A percentile compares a stretch with the other conserved stretches of the same genome.
phyloP scores from a whole-genome alignment of 116 monocot species.

The Cymodocea nodosa region DNA sequence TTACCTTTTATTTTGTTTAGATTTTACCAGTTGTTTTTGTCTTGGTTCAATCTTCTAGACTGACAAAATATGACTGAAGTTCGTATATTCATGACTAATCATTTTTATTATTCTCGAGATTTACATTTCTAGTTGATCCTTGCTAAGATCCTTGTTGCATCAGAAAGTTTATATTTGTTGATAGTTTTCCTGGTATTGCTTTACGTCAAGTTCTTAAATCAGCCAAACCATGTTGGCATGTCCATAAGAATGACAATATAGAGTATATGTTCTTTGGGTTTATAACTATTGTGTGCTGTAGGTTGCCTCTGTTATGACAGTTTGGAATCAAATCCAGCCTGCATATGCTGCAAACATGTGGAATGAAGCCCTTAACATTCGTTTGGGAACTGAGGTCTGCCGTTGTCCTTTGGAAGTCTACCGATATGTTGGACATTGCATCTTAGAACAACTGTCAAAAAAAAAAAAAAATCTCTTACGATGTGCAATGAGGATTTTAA shows the following conservation, averaged over 20 bases:
- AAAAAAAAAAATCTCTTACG: no score
- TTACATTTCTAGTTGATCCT: not conserved
- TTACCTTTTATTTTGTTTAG: not conserved
- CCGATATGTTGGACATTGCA: not conserved
- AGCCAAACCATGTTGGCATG: not conserved
- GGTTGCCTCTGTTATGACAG: slow-evolving; percentile 88
- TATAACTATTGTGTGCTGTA: slow-evolving; percentile 7
- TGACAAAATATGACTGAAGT: not conserved
- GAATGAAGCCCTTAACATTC: slow-evolving; percentile 87
- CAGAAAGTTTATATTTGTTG: no score
- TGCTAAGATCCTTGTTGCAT: no score
- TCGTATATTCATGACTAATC: not conserved
- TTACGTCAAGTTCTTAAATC: not conserved
- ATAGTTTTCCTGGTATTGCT: no score
- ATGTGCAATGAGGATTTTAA: not conserved
- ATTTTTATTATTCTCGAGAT: not conserved
- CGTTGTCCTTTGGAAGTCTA: not conserved
- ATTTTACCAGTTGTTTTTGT: not conserved
- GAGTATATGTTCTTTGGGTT: not conserved
- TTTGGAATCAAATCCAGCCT: slow-evolving; percentile 71
- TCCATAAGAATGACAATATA: not conserved
- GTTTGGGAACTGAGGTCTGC: slow-evolving; percentile 60
- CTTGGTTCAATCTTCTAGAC: not conserved
- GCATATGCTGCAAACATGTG: slow-evolving; percentile 80
- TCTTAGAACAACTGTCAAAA: no score